A percentile compares a stretch with the other conserved stretches of the same genome.
These are phyloP conservation scores for Rachicladosporium sp. DNA, from an alignment of 2,329 filamentous ascomycete species.

Conservation along the genomic window DNA sequence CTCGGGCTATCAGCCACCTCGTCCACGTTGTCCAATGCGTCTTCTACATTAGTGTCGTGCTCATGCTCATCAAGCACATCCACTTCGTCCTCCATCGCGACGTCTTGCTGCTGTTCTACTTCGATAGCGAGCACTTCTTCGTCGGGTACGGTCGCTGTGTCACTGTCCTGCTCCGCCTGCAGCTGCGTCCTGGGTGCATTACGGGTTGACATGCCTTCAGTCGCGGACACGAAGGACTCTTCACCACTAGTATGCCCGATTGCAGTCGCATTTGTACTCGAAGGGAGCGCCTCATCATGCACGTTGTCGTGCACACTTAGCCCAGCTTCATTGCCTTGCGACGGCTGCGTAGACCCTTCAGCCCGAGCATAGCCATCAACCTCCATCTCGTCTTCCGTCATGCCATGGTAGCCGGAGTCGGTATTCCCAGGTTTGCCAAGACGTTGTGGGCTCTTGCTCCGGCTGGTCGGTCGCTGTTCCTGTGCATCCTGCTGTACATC, in stretches of 20 bases:
- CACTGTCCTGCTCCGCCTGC: constrained; percentile 21
- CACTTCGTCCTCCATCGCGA: constrained; percentile 3
- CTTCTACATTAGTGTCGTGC: constrained; percentile 17
- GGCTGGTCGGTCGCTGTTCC: constrained; percentile 14
- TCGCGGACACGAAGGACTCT: constrained; percentile 38
- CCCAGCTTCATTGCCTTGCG: too few relatives aligned
- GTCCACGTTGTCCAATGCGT: constrained; percentile 32
- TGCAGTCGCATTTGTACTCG: too few relatives aligned
- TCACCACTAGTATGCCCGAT: constrained; percentile 11
- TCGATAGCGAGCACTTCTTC: neutral
- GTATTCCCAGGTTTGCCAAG: constrained; percentile 26
- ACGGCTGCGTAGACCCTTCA: too few relatives aligned
- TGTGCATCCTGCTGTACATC: constrained; percentile 32
- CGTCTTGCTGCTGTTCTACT: too few relatives aligned
- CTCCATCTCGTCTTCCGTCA: constrained; percentile 43
- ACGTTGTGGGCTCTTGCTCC: constrained; percentile 22
- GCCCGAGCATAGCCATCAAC: constrained; percentile 10
- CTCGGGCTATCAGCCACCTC: constrained; percentile 3
- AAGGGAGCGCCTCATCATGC: neutral
- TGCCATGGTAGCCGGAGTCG: constrained; percentile 64
- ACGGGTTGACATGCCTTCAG: constrained; percentile 27
- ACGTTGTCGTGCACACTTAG: too few relatives aligned
- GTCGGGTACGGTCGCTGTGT: constrained; percentile 13
- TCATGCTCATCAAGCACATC: constrained; percentile 17
- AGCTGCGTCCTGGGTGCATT: constrained; percentile 7